A percentile compares a stretch with the other conserved stretches of the same genome.
Conservation (phyloP, 2,329 filamentous ascomycete genomes). For the Alternaria ethzedia region DNA sequence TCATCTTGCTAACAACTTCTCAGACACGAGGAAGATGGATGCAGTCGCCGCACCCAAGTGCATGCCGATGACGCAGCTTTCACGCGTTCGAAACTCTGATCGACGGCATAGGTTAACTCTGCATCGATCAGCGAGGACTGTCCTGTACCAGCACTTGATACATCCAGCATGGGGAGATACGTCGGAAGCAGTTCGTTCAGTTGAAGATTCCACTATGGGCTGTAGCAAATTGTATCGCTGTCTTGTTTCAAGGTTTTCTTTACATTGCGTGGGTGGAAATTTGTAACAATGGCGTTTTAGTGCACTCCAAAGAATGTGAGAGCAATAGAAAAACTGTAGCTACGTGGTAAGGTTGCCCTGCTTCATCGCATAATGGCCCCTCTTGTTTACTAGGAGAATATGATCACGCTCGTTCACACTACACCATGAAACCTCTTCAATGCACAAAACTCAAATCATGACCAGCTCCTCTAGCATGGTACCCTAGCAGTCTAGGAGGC, state of each 20-base stretch:
- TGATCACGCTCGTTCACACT: slow-evolving; percentile 7
- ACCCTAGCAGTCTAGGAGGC: slow-evolving; percentile 2
- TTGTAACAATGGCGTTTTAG: slow-evolving; percentile 26
- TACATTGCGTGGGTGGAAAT: slow-evolving; percentile 12
- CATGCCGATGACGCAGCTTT: background rate
- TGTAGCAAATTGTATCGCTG: background rate
- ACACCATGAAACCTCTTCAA: background rate
- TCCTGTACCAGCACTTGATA: background rate
- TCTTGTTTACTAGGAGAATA: slow-evolving; percentile 5
- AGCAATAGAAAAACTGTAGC: slow-evolving; percentile 16
- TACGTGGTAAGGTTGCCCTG: slow-evolving; percentile 14
- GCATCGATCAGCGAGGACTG: slow-evolving; percentile 1
- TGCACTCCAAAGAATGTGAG: slow-evolving; percentile 6
- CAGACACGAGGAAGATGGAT: slow-evolving; percentile 80
- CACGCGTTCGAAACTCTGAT: slow-evolving; percentile 17
- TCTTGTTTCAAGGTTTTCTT: slow-evolving; percentile 5
- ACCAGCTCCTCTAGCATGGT: background rate
- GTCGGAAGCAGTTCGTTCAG: background rate
- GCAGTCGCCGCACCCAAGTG: slow-evolving; percentile 62
- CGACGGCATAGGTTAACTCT: background rate
- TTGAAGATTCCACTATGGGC: background rate
- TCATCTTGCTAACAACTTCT: slow-evolving; percentile 21
- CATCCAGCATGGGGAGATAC: background rate
- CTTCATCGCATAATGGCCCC: slow-evolving; percentile 10
- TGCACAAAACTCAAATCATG: background rate